Evolutionary conservation across 2,329 filamentous ascomycete genomes (phyloP).

Genomic region (Nothopassalora personata): DNA sequence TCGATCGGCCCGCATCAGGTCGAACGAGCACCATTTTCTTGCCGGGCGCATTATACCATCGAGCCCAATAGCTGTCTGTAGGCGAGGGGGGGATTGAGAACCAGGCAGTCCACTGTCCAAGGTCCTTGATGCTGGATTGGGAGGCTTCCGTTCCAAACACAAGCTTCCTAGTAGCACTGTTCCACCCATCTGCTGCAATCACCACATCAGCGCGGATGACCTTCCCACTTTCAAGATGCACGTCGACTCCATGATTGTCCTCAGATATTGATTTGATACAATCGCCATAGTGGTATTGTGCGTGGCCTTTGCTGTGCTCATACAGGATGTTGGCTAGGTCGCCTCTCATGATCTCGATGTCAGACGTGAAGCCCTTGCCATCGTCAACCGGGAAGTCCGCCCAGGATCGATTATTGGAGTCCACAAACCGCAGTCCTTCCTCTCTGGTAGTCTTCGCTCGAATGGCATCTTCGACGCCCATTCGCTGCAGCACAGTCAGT

Average conservation of each 20-base stretch:
- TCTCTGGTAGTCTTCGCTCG: constrained; percentile 18
- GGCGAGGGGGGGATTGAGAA: constrained; percentile 23
- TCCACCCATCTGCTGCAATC: constrained; percentile 28
- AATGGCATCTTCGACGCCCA: constrained; percentile 26
- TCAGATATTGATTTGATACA: constrained; percentile 14
- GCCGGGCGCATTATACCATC: constrained; percentile 26
- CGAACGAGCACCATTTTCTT: constrained; percentile 24
- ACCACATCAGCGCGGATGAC: constrained; percentile 24
- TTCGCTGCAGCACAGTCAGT: constrained; percentile 20
- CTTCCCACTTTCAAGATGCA: constrained; percentile 7
- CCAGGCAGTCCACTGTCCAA: constrained; percentile 25
- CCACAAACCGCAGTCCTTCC: constrained; percentile 25
- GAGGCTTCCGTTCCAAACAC: constrained; percentile 18
- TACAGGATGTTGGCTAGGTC: constrained; percentile 46
- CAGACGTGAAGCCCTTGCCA: constrained; percentile 37
- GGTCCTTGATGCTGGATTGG: constrained; percentile 12
- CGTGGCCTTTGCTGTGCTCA: constrained; percentile 17
- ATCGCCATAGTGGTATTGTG: constrained; percentile 22
- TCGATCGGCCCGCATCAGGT: constrained; percentile 18
- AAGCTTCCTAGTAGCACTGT: constrained; percentile 23
- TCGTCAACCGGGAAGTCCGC: constrained; percentile 25
- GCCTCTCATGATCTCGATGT: constrained; percentile 53
- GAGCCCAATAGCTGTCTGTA: constrained; percentile 24
- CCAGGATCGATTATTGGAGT: constrained; percentile 13
- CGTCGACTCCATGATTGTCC: constrained; percentile 6